A percentile compares a stretch with the other conserved stretches of the same genome.
Conservation (phyloP, 2,329 filamentous ascomycete genomes). For the Monosporascus sp. region DNA sequence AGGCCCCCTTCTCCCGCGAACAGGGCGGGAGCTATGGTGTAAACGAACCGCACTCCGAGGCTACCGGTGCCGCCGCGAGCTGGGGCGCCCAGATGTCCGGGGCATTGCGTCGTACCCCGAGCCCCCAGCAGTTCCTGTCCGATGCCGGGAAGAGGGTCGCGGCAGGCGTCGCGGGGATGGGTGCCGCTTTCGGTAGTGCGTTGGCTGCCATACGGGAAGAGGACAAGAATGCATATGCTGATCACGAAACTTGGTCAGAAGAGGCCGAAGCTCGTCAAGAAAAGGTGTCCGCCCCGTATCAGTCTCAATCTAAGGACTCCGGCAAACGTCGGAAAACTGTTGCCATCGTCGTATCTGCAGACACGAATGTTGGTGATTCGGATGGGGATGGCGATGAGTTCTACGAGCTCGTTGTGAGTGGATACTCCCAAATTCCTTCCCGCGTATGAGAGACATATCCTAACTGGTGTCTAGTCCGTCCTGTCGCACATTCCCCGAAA, state of each 20-base stretch:
- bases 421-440: constrained; percentile 26
- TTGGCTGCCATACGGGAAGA: constrained; percentile 81
- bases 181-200: constrained; percentile 75
- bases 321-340: constrained; percentile 66
- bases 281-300: constrained; percentile 28
- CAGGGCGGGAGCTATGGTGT: constrained; percentile 39
- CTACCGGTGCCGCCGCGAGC: constrained; percentile 38
- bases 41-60: constrained; percentile 28
- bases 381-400: constrained; percentile 54
- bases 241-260: constrained; percentile 89
- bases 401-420: constrained; percentile 72
- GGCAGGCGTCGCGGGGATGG: constrained; percentile 76
- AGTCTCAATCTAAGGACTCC: constrained; percentile 24
- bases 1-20: constrained; percentile 34
- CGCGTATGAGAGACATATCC: constrained; percentile 10
- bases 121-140: constrained; percentile 83
- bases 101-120: constrained; percentile 75
- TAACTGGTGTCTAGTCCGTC: constrained; percentile 57
- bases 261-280: constrained; percentile 68
- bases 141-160: constrained; percentile 75
- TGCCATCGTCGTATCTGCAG: constrained; percentile 83
- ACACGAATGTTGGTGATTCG: constrained; percentile 53
- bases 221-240: constrained; percentile 71
- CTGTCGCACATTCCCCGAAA: constrained; percentile 81
- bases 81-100: constrained; percentile 76